These are phyloP conservation scores for Leccinum arenicola DNA, from an alignment of 768 basidiomycete species.

Conservation along the genomic window DNA sequence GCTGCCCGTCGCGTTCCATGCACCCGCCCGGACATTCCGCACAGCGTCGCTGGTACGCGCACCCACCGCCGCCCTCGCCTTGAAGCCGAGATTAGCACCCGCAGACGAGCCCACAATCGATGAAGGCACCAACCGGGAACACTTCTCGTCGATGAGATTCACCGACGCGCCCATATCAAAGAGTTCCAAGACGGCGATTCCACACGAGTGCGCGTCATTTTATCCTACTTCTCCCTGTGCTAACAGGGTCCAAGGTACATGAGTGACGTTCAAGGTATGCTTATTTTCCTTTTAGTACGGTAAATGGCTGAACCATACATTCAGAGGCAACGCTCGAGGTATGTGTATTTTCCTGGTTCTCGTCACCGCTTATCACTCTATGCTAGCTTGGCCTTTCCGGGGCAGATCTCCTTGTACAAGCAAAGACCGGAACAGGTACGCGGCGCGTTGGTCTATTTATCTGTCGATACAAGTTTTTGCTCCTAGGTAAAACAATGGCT, in stretches of 20 bases:
- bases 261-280: slow-evolving; percentile 47
- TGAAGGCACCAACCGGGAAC: slow-evolving; percentile 20
- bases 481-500: slow-evolving; percentile 63
- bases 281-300: background rate
- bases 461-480: background rate
- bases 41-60: slow-evolving; percentile 10
- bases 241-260: slow-evolving; percentile 34
- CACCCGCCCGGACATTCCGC: slow-evolving; percentile 13
- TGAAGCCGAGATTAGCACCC: slow-evolving; percentile 11
- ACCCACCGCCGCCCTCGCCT: slow-evolving; percentile 5
- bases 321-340: slow-evolving; percentile 43
- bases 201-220: slow-evolving; percentile 38
- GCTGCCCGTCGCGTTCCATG: slow-evolving; percentile 11
- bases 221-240: slow-evolving; percentile 13
- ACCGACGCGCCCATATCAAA: slow-evolving; percentile 36
- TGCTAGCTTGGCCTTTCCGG: slow-evolving; percentile 40
- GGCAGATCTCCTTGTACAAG: slow-evolving; percentile 47
- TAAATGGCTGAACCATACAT: background rate
- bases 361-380: slow-evolving; percentile 2
- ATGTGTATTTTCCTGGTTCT: background rate
- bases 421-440: slow-evolving; percentile 61
- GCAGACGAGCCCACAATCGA: slow-evolving; percentile 13
- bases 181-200: slow-evolving; percentile 40
- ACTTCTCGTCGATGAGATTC: slow-evolving; percentile 29
- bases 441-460: background rate